Evolutionary conservation across 1,139 yeast species (phyloP).

Genomic region (Yamadazyma dendronema): DNA sequence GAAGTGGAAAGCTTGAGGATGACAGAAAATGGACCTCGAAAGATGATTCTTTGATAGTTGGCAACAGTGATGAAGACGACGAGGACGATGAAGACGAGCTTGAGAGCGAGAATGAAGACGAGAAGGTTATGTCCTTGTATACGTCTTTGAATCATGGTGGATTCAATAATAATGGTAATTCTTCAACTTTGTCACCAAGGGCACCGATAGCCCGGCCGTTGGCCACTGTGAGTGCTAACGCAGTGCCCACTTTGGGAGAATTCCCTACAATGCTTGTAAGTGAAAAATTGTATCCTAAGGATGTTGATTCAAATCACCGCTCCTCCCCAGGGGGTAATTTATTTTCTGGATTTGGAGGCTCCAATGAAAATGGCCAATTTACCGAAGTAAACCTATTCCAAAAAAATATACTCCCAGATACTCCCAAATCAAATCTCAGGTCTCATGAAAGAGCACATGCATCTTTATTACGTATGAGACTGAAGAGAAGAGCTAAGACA

Average conservation of each 20-base stretch:
- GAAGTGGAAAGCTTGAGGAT: conserved; percentile 12
- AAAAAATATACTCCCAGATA: conserved; percentile 23
- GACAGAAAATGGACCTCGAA: not conserved
- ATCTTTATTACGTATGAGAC: conserved; percentile 60
- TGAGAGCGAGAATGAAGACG: conserved; percentile 51
- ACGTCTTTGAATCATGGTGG: conserved; percentile 37
- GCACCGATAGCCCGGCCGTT: conserved; percentile 20
- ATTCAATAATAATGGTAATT: conserved; percentile 14
- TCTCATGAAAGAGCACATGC: conserved; percentile 68
- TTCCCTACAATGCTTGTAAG: conserved; percentile 40
- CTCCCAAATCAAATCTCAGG: conserved; percentile 32
- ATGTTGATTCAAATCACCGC: conserved; percentile 5
- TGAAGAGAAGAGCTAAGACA: conserved; percentile 52
- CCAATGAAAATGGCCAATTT: conserved; percentile 3
- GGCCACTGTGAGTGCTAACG: conserved; percentile 18
- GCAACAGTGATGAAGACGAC: conserved; percentile 6
- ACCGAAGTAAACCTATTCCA: conserved; percentile 5
- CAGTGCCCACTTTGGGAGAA: conserved; percentile 46
- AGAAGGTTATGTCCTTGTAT: conserved; percentile 51
- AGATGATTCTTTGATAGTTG: not conserved
- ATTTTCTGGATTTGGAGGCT: conserved; percentile 10
- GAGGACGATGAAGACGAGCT: conserved; percentile 18
- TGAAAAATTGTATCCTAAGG: conserved; percentile 27
- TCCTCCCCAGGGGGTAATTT: conserved; percentile 7
- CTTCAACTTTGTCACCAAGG: conserved; percentile 25